phyloP scores from a whole-genome alignment of 306 rosid genomes.

The Citrullus colocynthis region DNA sequence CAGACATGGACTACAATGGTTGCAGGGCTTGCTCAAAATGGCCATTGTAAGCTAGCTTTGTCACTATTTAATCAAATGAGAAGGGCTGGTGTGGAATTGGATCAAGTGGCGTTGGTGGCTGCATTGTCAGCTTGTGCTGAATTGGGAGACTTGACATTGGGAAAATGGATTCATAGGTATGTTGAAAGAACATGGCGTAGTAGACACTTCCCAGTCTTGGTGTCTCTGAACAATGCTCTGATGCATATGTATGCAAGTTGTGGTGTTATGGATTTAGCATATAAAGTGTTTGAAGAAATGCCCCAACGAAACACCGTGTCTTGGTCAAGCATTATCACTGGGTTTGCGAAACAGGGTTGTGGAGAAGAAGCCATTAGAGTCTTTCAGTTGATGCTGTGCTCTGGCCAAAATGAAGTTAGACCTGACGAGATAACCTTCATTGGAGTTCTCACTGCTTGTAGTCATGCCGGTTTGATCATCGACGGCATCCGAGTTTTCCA shows the following conservation, averaged over 20 bases:
- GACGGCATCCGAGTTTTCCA: slow-evolving; percentile 46
- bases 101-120: slow-evolving; percentile 52
- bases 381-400: slow-evolving; percentile 42
- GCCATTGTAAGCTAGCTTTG: slow-evolving; percentile 36
- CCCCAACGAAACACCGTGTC: slow-evolving; percentile 40
- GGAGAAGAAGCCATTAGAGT: slow-evolving; percentile 56
- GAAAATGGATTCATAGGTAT: slow-evolving; percentile 59
- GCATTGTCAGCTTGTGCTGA: slow-evolving; percentile 59
- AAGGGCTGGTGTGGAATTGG: slow-evolving; percentile 40
- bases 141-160: slow-evolving; percentile 46
- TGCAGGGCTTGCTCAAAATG: slow-evolving; percentile 39
- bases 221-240: slow-evolving; percentile 55
- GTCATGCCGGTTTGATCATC: slow-evolving; percentile 52
- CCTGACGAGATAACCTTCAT: slow-evolving; percentile 65
- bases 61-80: slow-evolving; percentile 52
- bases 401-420: slow-evolving; percentile 22
- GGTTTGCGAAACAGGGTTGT: slow-evolving; percentile 55
- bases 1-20: slow-evolving; percentile 65
- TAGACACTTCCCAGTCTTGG: slow-evolving; percentile 15
- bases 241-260: slow-evolving; percentile 78
- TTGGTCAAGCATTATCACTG: slow-evolving; percentile 67
- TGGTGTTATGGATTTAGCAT: slow-evolving; percentile 43
- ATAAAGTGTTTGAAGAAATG: slow-evolving; percentile 38
- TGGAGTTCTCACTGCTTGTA: slow-evolving; percentile 67
- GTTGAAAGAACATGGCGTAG: slow-evolving; percentile 20